These are phyloP conservation scores for Tricholoma hemisulphureum DNA, from an alignment of 768 basidiomycete genomes.

Conservation along the genomic window DNA sequence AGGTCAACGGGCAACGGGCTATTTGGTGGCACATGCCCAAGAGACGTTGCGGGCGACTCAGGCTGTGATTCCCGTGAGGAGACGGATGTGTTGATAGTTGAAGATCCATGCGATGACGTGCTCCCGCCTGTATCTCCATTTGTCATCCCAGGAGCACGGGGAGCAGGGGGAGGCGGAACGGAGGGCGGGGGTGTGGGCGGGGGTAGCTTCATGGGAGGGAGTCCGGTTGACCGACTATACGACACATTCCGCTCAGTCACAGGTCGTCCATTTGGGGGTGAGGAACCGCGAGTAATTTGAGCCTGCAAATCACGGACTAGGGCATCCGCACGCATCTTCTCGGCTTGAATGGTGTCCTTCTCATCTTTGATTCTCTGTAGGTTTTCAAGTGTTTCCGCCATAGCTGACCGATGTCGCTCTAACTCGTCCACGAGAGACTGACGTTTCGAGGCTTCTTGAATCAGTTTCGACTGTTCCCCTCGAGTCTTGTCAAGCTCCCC, in stretches of 20 bases:
- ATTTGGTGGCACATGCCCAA: slow-evolving; percentile 44
- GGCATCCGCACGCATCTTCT: slow-evolving; percentile 66
- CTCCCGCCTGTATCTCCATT: slow-evolving; percentile 55
- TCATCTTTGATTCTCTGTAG: slow-evolving; percentile 80
- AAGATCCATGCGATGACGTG: slow-evolving; percentile 61
- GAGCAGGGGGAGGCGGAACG: slow-evolving; percentile 81
- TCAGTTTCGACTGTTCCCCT: slow-evolving; percentile 58
- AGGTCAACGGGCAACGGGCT: slow-evolving; percentile 45
- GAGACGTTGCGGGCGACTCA: slow-evolving; percentile 68
- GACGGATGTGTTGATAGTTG: slow-evolving; percentile 45
- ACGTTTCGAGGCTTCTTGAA: slow-evolving; percentile 71
- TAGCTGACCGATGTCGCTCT: slow-evolving; percentile 70
- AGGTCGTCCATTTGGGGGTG: slow-evolving; percentile 53
- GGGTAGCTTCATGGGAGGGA: slow-evolving; percentile 74
- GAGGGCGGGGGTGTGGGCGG: slow-evolving; percentile 88
- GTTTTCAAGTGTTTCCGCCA: slow-evolving; percentile 76
- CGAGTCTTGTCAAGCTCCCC: slow-evolving; percentile 59
- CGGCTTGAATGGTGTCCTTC: slow-evolving; percentile 71
- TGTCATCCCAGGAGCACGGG: slow-evolving; percentile 39
- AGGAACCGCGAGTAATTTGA: slow-evolving; percentile 61
- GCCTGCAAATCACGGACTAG: slow-evolving; percentile 78
- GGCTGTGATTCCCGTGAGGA: slow-evolving; percentile 70
- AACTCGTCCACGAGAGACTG: slow-evolving; percentile 73
- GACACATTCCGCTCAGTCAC: slow-evolving; percentile 50
- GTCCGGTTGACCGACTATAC: slow-evolving; percentile 56